Evolutionary conservation across 768 basidiomycete species (phyloP).

Genomic region (Auricularia cornea): DNA sequence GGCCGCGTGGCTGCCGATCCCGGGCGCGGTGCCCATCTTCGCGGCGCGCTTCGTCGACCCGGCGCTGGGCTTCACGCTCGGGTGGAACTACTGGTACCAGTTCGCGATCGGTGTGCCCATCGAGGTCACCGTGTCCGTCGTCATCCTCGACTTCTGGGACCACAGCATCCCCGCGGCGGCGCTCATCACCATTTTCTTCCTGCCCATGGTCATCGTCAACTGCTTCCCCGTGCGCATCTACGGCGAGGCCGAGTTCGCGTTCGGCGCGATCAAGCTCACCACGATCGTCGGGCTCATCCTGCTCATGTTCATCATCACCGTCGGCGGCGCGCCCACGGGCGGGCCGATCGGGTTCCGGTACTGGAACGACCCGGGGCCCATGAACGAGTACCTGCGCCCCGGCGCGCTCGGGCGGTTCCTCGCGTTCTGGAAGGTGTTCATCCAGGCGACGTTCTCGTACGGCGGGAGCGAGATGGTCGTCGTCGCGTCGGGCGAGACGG

Average conservation of each 20-base stretch:
- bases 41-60: slow-evolving; percentile 24
- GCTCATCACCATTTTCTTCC: slow-evolving; percentile 37
- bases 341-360: neutral
- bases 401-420: slow-evolving; percentile 53
- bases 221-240: slow-evolving; percentile 30
- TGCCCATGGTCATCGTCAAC: slow-evolving; percentile 9
- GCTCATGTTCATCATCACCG: slow-evolving; percentile 29
- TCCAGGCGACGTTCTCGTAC: slow-evolving; percentile 53
- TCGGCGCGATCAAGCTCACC: neutral
- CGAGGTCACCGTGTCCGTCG: slow-evolving; percentile 47
- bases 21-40: slow-evolving; percentile 29
- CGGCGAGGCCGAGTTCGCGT: neutral
- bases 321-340: neutral
- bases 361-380: slow-evolving; percentile 44
- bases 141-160: slow-evolving; percentile 47
- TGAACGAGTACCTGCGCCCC: slow-evolving; percentile 45
- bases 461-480: slow-evolving; percentile 44
- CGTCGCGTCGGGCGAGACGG: slow-evolving; percentile 34
- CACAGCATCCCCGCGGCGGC: slow-evolving; percentile 39
- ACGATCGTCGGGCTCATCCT: slow-evolving; percentile 19
- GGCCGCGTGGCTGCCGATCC: slow-evolving; percentile 16
- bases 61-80: slow-evolving; percentile 22
- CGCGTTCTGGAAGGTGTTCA: slow-evolving; percentile 54
- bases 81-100: slow-evolving; percentile 20
- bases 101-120: slow-evolving; percentile 23